phyloP scores from a whole-genome alignment of 2,329 filamentous ascomycete genomes.

The Fusarium nanum region DNA sequence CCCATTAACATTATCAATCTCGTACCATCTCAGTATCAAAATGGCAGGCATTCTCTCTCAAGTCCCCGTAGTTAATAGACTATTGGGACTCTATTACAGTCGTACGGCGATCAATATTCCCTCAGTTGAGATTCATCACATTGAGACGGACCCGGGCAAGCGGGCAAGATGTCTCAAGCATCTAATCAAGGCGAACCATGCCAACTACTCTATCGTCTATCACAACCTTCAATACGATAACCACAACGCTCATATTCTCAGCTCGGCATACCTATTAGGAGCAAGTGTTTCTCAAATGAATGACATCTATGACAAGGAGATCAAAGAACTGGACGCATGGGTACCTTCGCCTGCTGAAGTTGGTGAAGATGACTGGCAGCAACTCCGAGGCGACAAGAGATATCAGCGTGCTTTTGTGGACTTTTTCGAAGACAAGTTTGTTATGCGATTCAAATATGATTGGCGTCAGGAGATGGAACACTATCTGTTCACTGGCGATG shows the following conservation, averaged over 20 bases:
- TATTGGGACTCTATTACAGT: slow-evolving; percentile 41
- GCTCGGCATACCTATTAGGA: slow-evolving; percentile 87
- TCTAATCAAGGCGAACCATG: slow-evolving; percentile 90
- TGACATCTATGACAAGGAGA: slow-evolving; percentile 82
- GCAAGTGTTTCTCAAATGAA: slow-evolving; percentile 79
- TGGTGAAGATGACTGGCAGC: slow-evolving; percentile 84
- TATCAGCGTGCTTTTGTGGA: slow-evolving; percentile 94
- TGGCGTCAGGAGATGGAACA: slow-evolving; percentile 83
- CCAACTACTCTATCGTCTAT: slow-evolving; percentile 86
- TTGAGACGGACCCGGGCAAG: slow-evolving; percentile 84
- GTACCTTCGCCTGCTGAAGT: slow-evolving; percentile 86
- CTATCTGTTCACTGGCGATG: slow-evolving; percentile 78
- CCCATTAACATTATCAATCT: slow-evolving; percentile 26
- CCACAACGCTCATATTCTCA: slow-evolving; percentile 83
- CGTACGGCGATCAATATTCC: slow-evolving; percentile 66
- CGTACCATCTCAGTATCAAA: slow-evolving; percentile 9
- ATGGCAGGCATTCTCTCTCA: slow-evolving; percentile 54
- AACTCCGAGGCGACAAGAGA: slow-evolving; percentile 79
- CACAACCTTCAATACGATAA: slow-evolving; percentile 82
- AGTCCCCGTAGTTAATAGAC: slow-evolving; percentile 47
- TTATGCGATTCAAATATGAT: slow-evolving; percentile 77
- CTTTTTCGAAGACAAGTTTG: slow-evolving; percentile 94
- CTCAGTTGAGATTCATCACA: slow-evolving; percentile 77
- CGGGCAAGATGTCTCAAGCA: slow-evolving; percentile 87
- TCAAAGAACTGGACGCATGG: slow-evolving; percentile 81